phyloP scores from a whole-genome alignment of 2,329 filamentous ascomycete species.

The Tolypocladium pustulatum region DNA sequence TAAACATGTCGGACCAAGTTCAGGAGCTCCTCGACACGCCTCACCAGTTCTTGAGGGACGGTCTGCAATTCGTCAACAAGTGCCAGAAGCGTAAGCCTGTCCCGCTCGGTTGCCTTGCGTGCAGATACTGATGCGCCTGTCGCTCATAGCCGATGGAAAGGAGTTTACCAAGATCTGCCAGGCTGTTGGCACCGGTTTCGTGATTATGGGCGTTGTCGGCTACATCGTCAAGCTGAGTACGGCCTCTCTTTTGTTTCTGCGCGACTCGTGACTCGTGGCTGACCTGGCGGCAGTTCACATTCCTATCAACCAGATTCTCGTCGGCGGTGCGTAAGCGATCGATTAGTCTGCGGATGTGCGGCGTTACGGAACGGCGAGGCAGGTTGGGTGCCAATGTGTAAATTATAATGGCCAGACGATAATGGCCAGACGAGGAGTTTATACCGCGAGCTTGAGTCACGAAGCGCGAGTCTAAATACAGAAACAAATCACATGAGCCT shows the following conservation, averaged over 20 bases:
- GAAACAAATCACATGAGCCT: background rate
- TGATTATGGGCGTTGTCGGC: constrained; percentile 61
- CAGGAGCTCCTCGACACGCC: constrained; percentile 62
- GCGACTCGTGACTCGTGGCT: background rate
- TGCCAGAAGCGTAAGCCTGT: constrained; percentile 48
- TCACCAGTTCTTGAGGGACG: constrained; percentile 52
- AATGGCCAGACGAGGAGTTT: background rate
- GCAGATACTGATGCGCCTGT: background rate
- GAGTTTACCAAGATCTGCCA: constrained; percentile 36
- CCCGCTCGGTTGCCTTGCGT: background rate
- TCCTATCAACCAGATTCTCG: constrained; percentile 60
- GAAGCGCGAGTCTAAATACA: background rate
- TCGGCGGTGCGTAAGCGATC: constrained; percentile 48
- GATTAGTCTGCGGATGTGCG: background rate
- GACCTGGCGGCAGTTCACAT: constrained; percentile 46
- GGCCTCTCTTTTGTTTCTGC: constrained; percentile 10
- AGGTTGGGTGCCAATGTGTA: background rate
- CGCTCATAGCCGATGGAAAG: constrained; percentile 25
- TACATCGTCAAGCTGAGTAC: constrained; percentile 61
- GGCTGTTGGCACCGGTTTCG: constrained; percentile 58
- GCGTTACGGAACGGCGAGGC: background rate
- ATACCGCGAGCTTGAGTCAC: background rate
- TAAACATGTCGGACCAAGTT: constrained; percentile 54
- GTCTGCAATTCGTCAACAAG: constrained; percentile 50
- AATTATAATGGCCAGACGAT: background rate